Evolutionary conservation across 2,329 filamentous ascomycete genomes (phyloP).

Genomic region (Eutypella sp.): DNA sequence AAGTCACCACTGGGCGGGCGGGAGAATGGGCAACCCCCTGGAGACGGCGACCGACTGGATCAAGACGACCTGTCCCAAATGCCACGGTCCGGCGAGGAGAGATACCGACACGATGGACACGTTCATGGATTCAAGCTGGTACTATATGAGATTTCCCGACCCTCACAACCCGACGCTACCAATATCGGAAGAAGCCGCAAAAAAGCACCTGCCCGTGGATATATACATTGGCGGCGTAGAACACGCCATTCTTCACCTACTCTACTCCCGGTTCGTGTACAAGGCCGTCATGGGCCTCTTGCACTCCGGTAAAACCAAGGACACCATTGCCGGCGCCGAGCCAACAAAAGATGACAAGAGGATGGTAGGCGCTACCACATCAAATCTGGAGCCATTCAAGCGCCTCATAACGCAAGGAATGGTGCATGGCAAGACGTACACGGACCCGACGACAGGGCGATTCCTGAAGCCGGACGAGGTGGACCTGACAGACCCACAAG

Average conservation of each 20-base stretch:
- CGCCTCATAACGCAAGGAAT: conserved; percentile 85
- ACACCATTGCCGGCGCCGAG: conserved; percentile 14
- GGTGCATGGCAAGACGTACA: conserved; percentile 84
- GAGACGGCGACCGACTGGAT: conserved; percentile 69
- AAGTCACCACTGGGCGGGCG: conserved; percentile 61
- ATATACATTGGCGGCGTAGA: conserved; percentile 88
- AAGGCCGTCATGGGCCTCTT: conserved; percentile 68
- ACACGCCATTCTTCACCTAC: conserved; percentile 82
- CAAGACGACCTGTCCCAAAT: conserved; percentile 70
- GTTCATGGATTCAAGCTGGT: conserved; percentile 94
- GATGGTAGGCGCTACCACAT: conserved; percentile 27
- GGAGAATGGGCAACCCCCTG: conserved; percentile 71
- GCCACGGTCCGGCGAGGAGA: conserved; percentile 63
- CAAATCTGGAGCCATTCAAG: conserved; percentile 64
- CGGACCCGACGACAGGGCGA: conserved; percentile 66
- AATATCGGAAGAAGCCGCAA: conserved; percentile 56
- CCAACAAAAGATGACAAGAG: neutral
- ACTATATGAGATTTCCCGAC: conserved; percentile 77
- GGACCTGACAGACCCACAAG: conserved; percentile 51
- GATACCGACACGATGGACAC: conserved; percentile 97
- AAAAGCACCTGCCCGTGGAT: conserved; percentile 66
- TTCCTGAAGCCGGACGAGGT: conserved; percentile 76
- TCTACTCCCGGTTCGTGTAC: conserved; percentile 86
- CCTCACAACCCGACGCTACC: conserved; percentile 57
- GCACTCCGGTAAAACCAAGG: conserved; percentile 33